A percentile compares a stretch with the other conserved stretches of the same genome.
Evolutionary conservation across 176 grass and related monocot genomes (phyloP).

Genomic region (Oryza glumipatula): DNA sequence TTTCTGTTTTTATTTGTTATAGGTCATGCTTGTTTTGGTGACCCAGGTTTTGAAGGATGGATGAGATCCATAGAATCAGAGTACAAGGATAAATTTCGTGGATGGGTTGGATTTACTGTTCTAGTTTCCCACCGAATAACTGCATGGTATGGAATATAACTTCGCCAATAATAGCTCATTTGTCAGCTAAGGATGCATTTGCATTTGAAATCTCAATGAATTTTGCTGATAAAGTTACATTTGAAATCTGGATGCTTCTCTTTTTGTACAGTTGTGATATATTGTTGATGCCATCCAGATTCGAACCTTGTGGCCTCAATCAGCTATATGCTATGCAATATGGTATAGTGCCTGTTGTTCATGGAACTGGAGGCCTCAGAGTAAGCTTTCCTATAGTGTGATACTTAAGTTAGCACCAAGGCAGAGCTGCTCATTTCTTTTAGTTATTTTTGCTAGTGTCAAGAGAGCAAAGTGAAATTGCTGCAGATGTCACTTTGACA

Average conservation of each 20-base stretch:
- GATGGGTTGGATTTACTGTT: slow-evolving; percentile 99
- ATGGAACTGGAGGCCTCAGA: slow-evolving; percentile 88
- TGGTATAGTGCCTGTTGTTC: slow-evolving; percentile 92
- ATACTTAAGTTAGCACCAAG: not conserved
- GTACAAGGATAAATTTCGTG: slow-evolving; percentile 81
- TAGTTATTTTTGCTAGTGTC: slow-evolving; percentile 17
- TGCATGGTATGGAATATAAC: slow-evolving; percentile 63
- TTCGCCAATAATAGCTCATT: slow-evolving; percentile 7
- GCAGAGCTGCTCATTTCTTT: slow-evolving; percentile 29
- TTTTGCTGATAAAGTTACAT: not conserved
- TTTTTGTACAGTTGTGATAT: slow-evolving; percentile 80
- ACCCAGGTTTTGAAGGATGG: slow-evolving; percentile 75
- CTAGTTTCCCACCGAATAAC: slow-evolving; percentile 93
- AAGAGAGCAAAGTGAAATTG: no score
- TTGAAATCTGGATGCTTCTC: slow-evolving; percentile 21
- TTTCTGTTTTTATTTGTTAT: slow-evolving; percentile 30
- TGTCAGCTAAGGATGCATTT: slow-evolving; percentile 9
- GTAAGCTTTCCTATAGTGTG: slow-evolving; percentile 52
- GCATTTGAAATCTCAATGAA: slow-evolving; percentile 23
- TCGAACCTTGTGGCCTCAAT: slow-evolving; percentile 96
- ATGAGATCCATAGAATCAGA: slow-evolving; percentile 77
- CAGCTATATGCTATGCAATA: slow-evolving; percentile 97
- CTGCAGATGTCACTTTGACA: no score
- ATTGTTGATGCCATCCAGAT: slow-evolving; percentile 96
- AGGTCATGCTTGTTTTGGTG: slow-evolving; percentile 98